A percentile compares a stretch with the other conserved stretches of the same genome.
Conservation (phyloP, 495 filamentous ascomycete genomes). For the Chaetomidium leptoderma region DNA sequence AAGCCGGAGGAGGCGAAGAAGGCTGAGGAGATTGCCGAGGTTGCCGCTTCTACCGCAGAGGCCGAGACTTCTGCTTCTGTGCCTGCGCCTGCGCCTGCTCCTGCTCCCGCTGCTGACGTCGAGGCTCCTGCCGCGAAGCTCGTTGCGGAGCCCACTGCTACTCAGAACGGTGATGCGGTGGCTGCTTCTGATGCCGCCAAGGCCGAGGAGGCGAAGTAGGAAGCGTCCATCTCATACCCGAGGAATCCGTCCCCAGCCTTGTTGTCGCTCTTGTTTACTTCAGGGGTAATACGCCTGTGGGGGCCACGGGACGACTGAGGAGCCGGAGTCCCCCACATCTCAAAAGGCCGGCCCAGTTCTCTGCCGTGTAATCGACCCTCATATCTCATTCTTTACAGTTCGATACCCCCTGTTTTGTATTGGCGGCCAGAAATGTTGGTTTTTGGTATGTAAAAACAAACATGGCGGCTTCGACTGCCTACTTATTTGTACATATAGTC, state of each 20-base stretch:
- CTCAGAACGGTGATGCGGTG: slow-evolving; percentile 2
- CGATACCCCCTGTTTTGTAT: slow-evolving; percentile 6
- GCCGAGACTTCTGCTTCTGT: not conserved
- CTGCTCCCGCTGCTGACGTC: not conserved
- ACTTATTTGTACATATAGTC: not conserved
- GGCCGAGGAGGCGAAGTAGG: slow-evolving; percentile 3
- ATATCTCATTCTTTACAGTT: not conserved
- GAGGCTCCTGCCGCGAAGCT: not conserved
- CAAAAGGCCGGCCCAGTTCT: no score
- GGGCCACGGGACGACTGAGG: not conserved
- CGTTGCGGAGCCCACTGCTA: not conserved
- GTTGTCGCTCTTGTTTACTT: not conserved
- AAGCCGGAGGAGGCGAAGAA: slow-evolving; percentile 24
- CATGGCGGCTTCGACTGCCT: not conserved
- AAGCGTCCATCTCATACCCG: no score
- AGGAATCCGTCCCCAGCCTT: no score
- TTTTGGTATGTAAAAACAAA: not conserved
- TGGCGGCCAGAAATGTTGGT: not conserved
- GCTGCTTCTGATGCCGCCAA: not conserved
- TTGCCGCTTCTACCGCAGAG: not conserved
- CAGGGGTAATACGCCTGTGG: not conserved
- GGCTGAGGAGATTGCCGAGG: not conserved
- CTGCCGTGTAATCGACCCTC: no score
- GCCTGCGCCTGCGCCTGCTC: not conserved
- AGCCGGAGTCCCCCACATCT: no score